Percentiles rank a stretch among this genome's conserved stretches.
Evolutionary conservation across 2,329 filamentous ascomycete genomes (phyloP).

Genomic region (Nothopassalora personata): DNA sequence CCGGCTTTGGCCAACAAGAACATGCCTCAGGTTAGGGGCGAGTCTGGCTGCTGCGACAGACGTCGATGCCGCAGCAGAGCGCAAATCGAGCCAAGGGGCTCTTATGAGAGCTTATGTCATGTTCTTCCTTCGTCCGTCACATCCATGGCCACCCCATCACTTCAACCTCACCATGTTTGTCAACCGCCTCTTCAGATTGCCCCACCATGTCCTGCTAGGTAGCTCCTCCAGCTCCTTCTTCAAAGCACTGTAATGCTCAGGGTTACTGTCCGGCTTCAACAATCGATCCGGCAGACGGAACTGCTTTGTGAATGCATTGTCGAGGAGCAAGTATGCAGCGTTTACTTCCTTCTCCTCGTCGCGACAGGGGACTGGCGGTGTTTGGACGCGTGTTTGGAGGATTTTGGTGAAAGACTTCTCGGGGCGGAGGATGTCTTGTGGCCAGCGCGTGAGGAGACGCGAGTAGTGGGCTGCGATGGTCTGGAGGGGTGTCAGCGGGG

Average conservation of each 20-base stretch:
- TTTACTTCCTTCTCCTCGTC: conserved; percentile 48
- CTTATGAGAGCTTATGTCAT: no score
- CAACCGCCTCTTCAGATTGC: conserved; percentile 42
- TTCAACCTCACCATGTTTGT: conserved; percentile 45
- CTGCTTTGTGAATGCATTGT: conserved; percentile 51
- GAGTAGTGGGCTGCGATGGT: conserved; percentile 44
- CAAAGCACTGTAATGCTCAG: conserved; percentile 50
- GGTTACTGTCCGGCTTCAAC: conserved; percentile 47
- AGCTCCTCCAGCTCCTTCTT: conserved; percentile 50
- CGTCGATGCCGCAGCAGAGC: no score
- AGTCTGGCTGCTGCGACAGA: no score
- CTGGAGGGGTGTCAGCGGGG: conserved; percentile 1
- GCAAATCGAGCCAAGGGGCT: no score
- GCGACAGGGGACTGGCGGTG: conserved; percentile 23
- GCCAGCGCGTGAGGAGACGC: conserved; percentile 47
- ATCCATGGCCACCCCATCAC: conserved; percentile 21
- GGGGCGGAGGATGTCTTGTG: conserved; percentile 46
- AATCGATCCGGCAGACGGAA: conserved; percentile 45
- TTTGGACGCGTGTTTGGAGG: conserved; percentile 39
- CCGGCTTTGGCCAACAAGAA: no score
- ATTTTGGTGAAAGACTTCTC: conserved; percentile 41
- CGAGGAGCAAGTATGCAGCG: conserved; percentile 55
- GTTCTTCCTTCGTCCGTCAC: not conserved
- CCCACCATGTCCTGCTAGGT: conserved; percentile 45
- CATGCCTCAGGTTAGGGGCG: no score